phyloP scores from a whole-genome alignment of 441 rosid species.

The Eruca vesicaria region DNA sequence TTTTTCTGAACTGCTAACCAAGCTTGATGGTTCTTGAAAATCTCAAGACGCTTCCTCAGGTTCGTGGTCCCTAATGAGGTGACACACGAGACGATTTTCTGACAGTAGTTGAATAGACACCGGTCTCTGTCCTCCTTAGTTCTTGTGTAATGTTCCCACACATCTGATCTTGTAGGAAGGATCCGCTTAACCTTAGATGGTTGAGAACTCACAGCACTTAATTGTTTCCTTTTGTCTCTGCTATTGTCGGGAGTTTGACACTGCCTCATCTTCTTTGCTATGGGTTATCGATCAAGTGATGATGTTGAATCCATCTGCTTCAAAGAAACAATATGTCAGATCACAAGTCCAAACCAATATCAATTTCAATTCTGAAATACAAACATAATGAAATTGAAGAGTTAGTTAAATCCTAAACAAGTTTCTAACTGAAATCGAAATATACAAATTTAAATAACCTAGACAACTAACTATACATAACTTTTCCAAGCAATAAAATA shows the following conservation, averaged over 20 bases:
- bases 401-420: neutral
- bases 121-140: neutral
- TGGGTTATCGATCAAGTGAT: neutral
- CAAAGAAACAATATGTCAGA: neutral
- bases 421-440: neutral
- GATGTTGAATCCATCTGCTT: neutral
- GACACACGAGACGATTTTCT: too few relatives aligned
- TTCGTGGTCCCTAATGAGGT: too few relatives aligned
- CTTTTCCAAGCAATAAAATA: neutral
- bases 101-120: neutral
- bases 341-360: neutral
- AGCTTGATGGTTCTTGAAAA: too few relatives aligned
- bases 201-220: neutral
- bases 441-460: neutral
- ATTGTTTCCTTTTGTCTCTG: neutral
- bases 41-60: too few relatives aligned
- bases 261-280: neutral
- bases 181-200: neutral
- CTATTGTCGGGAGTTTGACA: neutral
- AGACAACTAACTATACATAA: too few relatives aligned
- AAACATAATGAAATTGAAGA: neutral
- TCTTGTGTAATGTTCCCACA: neutral
- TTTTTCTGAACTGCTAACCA: too few relatives aligned
- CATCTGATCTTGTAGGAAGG: too few relatives aligned
- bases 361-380: neutral